Evolutionary conservation across 2,329 filamentous ascomycete genomes (phyloP).

Genomic region (Chaetomium olivaceum): DNA sequence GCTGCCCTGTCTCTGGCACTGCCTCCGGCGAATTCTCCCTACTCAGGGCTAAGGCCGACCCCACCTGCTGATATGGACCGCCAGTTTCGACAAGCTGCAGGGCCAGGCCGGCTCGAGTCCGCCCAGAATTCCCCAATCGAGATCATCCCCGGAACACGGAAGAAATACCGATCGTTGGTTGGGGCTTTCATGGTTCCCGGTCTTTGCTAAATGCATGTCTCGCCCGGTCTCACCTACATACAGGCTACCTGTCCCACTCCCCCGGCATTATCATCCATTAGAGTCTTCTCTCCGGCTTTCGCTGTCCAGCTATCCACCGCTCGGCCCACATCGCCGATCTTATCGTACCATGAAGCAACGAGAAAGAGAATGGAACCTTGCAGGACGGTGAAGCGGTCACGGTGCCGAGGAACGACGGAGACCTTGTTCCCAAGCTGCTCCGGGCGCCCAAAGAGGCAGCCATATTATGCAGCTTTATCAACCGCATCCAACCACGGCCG

Average conservation of each 20-base stretch:
- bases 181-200: neutral
- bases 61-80: neutral
- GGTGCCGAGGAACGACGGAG: neutral
- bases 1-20: neutral
- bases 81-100: slow-evolving; percentile 13
- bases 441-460: slow-evolving; percentile 4
- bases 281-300: slow-evolving; percentile 4
- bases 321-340: slow-evolving; percentile 13
- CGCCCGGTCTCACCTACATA: slow-evolving; percentile 3
- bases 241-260: neutral
- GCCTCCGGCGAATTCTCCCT: neutral
- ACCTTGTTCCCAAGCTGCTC: neutral
- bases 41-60: neutral
- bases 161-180: slow-evolving; percentile 3
- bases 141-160: neutral
- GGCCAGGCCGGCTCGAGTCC: neutral
- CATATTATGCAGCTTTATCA: slow-evolving; percentile 8
- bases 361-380: neutral
- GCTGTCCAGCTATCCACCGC: neutral
- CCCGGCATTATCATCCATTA: neutral
- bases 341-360: neutral
- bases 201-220: slow-evolving; percentile 2
- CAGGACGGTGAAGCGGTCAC: slow-evolving; percentile 1
- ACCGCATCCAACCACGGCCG: neutral
- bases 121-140: slow-evolving; percentile 4